phyloP scores from a whole-genome alignment of 169 alveolate genomes.

The Ichthyophthirius multifiliis region DNA sequence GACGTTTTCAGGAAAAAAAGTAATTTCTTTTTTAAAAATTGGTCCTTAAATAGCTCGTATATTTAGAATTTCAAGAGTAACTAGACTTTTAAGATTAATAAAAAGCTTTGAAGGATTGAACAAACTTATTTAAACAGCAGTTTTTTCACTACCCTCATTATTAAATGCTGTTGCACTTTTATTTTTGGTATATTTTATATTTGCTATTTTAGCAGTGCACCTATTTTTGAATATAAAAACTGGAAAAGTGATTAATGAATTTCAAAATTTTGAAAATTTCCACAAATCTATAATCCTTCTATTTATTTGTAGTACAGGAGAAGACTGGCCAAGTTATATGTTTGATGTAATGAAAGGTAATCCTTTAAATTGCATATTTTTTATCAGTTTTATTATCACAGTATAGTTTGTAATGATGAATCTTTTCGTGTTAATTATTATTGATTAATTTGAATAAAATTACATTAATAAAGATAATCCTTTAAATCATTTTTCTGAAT shows the following conservation, averaged over 20 bases:
- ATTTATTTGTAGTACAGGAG: slow-evolving; percentile 70
- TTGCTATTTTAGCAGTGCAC: slow-evolving; percentile 50
- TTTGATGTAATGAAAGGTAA: slow-evolving; percentile 22
- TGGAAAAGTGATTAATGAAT: slow-evolving; percentile 37
- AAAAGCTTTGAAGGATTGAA: slow-evolving; percentile 53
- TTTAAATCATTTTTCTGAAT: slow-evolving; percentile 61
- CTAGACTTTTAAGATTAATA: slow-evolving; percentile 57
- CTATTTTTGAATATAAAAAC: slow-evolving; percentile 38
- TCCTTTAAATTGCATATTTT: neutral
- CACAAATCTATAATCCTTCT: slow-evolving; percentile 54
- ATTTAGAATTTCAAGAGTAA: slow-evolving; percentile 55
- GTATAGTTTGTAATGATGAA: slow-evolving; percentile 67
- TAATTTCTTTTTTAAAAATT: slow-evolving; percentile 40
- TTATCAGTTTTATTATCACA: slow-evolving; percentile 36
- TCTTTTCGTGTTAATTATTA: slow-evolving; percentile 71
- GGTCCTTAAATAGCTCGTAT: slow-evolving; percentile 44
- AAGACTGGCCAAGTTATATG: slow-evolving; percentile 60
- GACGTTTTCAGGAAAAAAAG: slow-evolving; percentile 34
- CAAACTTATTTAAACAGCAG: slow-evolving; percentile 57
- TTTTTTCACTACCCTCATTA: slow-evolving; percentile 54
- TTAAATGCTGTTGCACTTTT: slow-evolving; percentile 47
- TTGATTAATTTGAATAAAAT: slow-evolving; percentile 78
- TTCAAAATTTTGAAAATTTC: slow-evolving; percentile 62
- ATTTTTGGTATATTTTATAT: slow-evolving; percentile 52
- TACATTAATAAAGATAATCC: slow-evolving; percentile 77